Conservation (phyloP, 169 alveolate species). For the Cryptosporidium ryanae region DNA sequence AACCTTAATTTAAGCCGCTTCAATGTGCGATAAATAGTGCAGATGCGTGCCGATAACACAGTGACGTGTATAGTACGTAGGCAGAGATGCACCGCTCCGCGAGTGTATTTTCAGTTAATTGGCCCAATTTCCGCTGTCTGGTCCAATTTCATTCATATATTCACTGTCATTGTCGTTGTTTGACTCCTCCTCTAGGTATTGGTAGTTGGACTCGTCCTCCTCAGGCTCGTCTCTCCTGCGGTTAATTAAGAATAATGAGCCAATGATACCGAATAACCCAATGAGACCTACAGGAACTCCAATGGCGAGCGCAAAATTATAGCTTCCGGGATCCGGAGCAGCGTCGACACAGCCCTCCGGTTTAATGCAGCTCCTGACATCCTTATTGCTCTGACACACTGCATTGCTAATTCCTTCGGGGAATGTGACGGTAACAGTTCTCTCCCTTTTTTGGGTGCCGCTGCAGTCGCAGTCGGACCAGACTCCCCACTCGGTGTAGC, state of each 20-base stretch:
- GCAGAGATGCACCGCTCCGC: no score
- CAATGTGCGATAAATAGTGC: no score
- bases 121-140: conserved; percentile 67
- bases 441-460: conserved; percentile 29
- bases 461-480: conserved; percentile 58
- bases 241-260: conserved; percentile 11
- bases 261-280: conserved; percentile 23
- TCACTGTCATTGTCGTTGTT: conserved; percentile 9
- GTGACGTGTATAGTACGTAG: no score
- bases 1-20: no score
- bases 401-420: conserved; percentile 51
- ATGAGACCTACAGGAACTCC: conserved; percentile 57
- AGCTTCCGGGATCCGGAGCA: conserved; percentile 36
- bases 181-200: conserved; percentile 46
- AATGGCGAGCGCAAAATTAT: conserved; percentile 43
- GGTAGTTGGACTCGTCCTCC: conserved; percentile 47
- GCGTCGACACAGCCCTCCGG: conserved; percentile 49
- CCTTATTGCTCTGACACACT: conserved; percentile 25
- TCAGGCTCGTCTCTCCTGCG: neutral
- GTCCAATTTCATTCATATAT: conserved; percentile 64
- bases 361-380: conserved; percentile 32
- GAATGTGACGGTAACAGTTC: conserved; percentile 40
- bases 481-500: conserved; percentile 28
- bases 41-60: no score
- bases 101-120: neutral